A percentile compares a stretch with the other conserved stretches of the same genome.
phyloP scores from a whole-genome alignment of 2,329 filamentous ascomycete species.

The Dactylellina sp. region DNA sequence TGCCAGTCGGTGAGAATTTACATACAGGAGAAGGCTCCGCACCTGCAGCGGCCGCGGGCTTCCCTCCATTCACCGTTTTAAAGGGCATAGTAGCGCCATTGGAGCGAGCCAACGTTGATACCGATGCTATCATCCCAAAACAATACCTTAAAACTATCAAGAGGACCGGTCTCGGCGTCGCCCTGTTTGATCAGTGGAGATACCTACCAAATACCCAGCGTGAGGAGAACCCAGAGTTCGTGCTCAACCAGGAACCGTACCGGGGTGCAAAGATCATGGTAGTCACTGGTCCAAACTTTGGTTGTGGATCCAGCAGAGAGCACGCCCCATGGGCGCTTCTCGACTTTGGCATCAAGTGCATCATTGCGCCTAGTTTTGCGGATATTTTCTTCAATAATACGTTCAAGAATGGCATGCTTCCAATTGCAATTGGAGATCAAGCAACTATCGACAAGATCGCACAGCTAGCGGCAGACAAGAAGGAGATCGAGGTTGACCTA shows the following conservation, averaged over 20 bases:
- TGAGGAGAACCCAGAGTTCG: conserved; percentile 80
- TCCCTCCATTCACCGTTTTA: conserved; percentile 84
- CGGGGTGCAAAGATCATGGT: conserved; percentile 87
- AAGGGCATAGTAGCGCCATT: conserved; percentile 89
- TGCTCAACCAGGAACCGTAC: conserved; percentile 92
- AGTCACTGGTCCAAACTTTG: conserved; percentile 92
- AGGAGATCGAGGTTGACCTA: conserved; percentile 89
- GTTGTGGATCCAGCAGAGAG: conserved; percentile 90
- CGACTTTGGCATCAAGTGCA: conserved; percentile 93
- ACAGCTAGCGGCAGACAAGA: conserved; percentile 79
- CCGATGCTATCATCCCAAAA: conserved; percentile 99
- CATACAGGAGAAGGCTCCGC: conserved; percentile 28
- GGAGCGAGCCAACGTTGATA: conserved; percentile 91
- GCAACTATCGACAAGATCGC: conserved; percentile 76
- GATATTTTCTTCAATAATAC: conserved; percentile 99
- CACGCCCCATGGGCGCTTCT: conserved; percentile 97
- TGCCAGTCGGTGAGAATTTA: conserved; percentile 62
- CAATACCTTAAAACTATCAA: conserved; percentile 99
- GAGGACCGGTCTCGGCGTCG: conserved; percentile 88
- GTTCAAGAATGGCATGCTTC: conserved; percentile 99
- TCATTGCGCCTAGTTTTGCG: conserved; percentile 87
- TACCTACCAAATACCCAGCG: conserved; percentile 75
- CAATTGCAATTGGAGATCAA: conserved; percentile 78
- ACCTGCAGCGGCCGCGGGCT: conserved; percentile 68
- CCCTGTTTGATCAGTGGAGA: conserved; percentile 86